A percentile compares a stretch with the other conserved stretches of the same genome.
Evolutionary conservation across 106 monocot species (phyloP).

Genomic region (Dactylorhiza incarnata): DNA sequence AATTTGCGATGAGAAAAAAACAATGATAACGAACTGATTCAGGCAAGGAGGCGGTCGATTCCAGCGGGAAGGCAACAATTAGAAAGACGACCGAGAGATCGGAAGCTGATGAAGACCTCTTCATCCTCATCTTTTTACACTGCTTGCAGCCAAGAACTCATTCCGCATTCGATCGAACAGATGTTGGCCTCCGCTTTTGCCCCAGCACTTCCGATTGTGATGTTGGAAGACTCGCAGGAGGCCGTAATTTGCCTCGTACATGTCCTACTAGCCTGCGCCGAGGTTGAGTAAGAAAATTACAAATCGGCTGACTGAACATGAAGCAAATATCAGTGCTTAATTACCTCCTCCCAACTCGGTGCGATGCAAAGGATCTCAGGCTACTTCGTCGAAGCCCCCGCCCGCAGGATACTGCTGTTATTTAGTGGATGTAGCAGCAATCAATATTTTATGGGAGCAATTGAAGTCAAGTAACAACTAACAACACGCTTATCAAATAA

Average conservation of each 20-base stretch:
- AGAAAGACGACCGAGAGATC: conserved; percentile 12
- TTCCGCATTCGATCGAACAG: not conserved
- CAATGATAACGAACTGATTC: too few species aligned
- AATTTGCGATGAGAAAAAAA: too few species aligned
- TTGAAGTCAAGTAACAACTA: too few species aligned
- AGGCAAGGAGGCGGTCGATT: too few species aligned
- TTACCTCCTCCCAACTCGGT: conserved; percentile 47
- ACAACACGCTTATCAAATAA: too few species aligned
- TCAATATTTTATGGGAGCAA: too few species aligned
- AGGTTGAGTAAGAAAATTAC: conserved; percentile 55
- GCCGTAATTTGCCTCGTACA: conserved; percentile 58
- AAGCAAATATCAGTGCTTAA: conserved; percentile 46
- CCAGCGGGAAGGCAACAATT: not conserved
- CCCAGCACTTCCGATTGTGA: conserved; percentile 21
- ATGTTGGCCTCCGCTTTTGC: too few species aligned
- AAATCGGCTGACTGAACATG: conserved; percentile 43
- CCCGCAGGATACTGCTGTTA: conserved; percentile 23
- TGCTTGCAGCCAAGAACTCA: not conserved
- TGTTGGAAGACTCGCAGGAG: conserved; percentile 48
- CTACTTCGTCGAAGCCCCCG: conserved; percentile 64
- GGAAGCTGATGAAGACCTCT: conserved; percentile 29
- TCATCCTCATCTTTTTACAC: conserved; percentile 26
- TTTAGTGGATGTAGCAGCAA: too few species aligned
- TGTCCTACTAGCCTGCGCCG: conserved; percentile 57
- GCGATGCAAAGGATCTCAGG: conserved; percentile 65